Evolutionary conservation across 108 stramenopile species (phyloP), one percentile per base, ranked within the genome.

Genomic region (Nitzschia sp.): DNA sequence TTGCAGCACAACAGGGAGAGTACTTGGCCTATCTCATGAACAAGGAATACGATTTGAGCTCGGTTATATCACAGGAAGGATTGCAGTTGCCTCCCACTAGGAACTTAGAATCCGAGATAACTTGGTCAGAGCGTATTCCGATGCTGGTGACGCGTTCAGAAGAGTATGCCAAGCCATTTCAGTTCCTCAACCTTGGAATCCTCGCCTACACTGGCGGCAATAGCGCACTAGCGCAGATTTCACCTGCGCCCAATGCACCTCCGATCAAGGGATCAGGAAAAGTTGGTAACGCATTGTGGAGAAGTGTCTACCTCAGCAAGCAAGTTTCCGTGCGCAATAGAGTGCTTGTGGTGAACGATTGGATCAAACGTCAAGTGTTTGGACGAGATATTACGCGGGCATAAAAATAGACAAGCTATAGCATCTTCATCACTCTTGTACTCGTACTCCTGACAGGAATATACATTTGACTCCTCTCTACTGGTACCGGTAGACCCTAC

Each of bases 121-220:
- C 78, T 9, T 34, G 89, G 2, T 87, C 89, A 0, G 92, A 90
- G 36, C 48, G 64, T 27, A 84, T 93, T 74, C 82, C 88, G 13
- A 69, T 65, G 23, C 76, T 93, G 36, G 74, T 85, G 13, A 82
- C 76, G 35, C 66, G 73, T 19, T 61, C 45, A 15, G 76, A 66
- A 32, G 83, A 81, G 21, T 92, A 88, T 52, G 96, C 96, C 8
- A 89, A 92, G 63, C 92, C 93, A 25, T 98, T 98, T 72, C 95
- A 96, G 79, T 98, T 95, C 63, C 75, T 96, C 31, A 96, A 98
- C 72, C 76, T 98, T 16, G 97, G 97, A 17, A 96, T 96, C 53
- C 71, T 98, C 17, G 96, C 97, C 2, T 98, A 98, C 79, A 95
- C 95, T 1, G 96, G 97, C 2, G 88, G 80, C 8, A 92, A 85